Base-by-base conservation (phyloP, 768 basidiomycete genomes). In the Pholiota conissans region DNA sequence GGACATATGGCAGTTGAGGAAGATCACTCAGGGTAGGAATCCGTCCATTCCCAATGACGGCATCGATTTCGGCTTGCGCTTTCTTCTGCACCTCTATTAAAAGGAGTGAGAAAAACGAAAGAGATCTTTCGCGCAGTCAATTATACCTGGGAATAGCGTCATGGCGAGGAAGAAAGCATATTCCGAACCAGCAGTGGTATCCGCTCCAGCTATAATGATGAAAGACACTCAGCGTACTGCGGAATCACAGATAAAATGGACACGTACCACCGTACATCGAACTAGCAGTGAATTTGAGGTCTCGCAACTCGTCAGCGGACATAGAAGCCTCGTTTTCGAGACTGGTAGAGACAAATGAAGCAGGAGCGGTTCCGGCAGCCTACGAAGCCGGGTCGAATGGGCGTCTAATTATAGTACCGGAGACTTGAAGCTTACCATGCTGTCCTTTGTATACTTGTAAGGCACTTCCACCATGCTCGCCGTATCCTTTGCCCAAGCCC, bases 61-160 rank as follows among this genome's bases (percentile, higher is more conserved):
- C 55, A 57, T 81, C 80, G 3, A 86, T 72, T 61, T 86, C 85
- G 16, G 70, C 75, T 56, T 83, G 84, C 0, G 81, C 80, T 59
- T 78, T 79, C 60, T 69, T 74, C 64, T 80, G 78, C 8, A 84
- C 79, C 4, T 82, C 79, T 71, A 69, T 62, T 57, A 58, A 56
- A 11, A 55, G 30, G 10, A 10, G 20, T 51, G 26, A 39, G 18
- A 34, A 52, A 62, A 59, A 40, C 5, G 32, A 7, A 3, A 37
- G 22, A 30, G n/a, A n/a, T n/a, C n/a, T n/a, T 16, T 10, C 8
- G n/a, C 22, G 42, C 20, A 7, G 2, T 30, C 26, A 28, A 8
- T 18, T 65, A 46, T 30, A 74, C 73, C 73, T 34, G 76, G 74
- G 46, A 66, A 62, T 13, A 79, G 64, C 42, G 79, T 70, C 77